Evolutionary conservation across 495 filamentous ascomycete species (phyloP).

Genomic region (Xylaria cubensis): DNA sequence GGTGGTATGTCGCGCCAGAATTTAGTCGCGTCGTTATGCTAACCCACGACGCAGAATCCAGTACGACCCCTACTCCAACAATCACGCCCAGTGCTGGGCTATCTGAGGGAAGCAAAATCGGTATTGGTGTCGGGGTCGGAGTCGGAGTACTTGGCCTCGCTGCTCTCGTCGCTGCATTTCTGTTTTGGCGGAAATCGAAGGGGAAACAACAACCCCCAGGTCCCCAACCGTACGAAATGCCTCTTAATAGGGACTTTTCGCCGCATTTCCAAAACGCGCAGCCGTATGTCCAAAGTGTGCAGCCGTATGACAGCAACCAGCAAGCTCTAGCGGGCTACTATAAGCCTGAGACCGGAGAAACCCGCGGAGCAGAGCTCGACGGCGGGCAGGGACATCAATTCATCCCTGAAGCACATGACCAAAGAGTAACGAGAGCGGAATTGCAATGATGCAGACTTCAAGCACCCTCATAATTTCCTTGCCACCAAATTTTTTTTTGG

Average conservation of each 20-base stretch:
- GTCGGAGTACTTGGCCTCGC: slow-evolving; percentile 27
- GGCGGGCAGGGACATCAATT: slow-evolving; percentile 25
- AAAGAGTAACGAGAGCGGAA: slow-evolving; percentile 18
- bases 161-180: slow-evolving; percentile 26
- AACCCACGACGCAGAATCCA: background rate
- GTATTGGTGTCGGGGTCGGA: slow-evolving; percentile 31
- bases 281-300: background rate
- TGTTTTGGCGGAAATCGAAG: slow-evolving; percentile 30
- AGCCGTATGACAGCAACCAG: slow-evolving; percentile 12
- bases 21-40: background rate
- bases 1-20: background rate
- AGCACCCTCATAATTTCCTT: slow-evolving; percentile 5
- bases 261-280: slow-evolving; percentile 10
- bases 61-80: slow-evolving; percentile 7
- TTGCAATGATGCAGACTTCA: slow-evolving; percentile 28
- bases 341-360: slow-evolving; percentile 28
- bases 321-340: slow-evolving; percentile 19
- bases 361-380: slow-evolving; percentile 27
- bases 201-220: slow-evolving; percentile 25
- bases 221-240: slow-evolving; percentile 22
- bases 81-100: slow-evolving; percentile 18
- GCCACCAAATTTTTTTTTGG: background rate
- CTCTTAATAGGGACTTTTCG: slow-evolving; percentile 18
- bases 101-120: slow-evolving; percentile 28
- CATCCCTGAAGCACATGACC: slow-evolving; percentile 21